Evolutionary conservation across 2,329 filamentous ascomycete species (phyloP).

Genomic region (Periconia sp.): DNA sequence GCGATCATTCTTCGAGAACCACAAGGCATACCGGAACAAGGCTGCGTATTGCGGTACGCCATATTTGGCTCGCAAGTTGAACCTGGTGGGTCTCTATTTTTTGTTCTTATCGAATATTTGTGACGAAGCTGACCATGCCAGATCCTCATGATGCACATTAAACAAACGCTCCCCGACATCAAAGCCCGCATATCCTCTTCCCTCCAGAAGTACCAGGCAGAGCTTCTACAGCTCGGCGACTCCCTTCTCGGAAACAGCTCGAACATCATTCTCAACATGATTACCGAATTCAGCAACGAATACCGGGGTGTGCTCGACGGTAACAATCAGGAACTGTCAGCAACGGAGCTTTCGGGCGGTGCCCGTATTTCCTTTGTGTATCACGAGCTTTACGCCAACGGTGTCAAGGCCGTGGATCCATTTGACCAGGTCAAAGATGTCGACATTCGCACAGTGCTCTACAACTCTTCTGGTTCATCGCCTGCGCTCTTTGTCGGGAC

Average conservation of each 20-base stretch:
- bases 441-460: constrained; percentile 94
- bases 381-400: constrained; percentile 97
- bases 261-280: constrained; percentile 97
- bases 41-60: constrained; percentile 98
- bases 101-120: background rate
- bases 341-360: constrained; percentile 91
- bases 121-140: constrained; percentile 41
- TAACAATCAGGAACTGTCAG: constrained; percentile 95
- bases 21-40: constrained; percentile 99
- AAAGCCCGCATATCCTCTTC: constrained; percentile 96
- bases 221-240: constrained; percentile 83
- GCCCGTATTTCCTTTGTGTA: constrained; percentile 99
- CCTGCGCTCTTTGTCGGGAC: constrained; percentile 97
- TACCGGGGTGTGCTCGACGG: constrained; percentile 96
- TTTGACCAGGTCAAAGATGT: constrained; percentile 98
- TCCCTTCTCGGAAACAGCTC: constrained; percentile 95
- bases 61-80: constrained; percentile 94
- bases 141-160: constrained; percentile 99
- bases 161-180: constrained; percentile 98
- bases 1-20: constrained; percentile 96
- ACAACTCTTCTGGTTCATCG: constrained; percentile 98
- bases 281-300: constrained; percentile 97
- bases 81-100: constrained; percentile 64
- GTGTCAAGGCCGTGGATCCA: constrained; percentile 95
- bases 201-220: constrained; percentile 85